Base-by-base conservation (phyloP, 2,329 filamentous ascomycete genomes). In the Exophiala sp. region DNA sequence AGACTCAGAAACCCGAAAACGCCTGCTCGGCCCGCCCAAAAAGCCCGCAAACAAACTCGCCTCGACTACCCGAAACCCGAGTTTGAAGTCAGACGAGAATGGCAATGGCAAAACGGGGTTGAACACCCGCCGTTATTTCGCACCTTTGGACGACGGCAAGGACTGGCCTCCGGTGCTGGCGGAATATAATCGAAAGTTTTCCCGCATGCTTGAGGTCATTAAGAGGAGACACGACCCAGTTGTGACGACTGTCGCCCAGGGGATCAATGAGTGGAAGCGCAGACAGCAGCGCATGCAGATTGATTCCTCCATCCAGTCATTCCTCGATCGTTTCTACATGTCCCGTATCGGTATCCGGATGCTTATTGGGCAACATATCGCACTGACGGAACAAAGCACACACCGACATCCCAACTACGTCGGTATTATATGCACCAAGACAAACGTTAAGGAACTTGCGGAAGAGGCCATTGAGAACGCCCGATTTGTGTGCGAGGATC, bases 301-400 rank as follows among this genome's bases (percentile, higher is more conserved):
- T 64, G 93, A 97, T 71, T 85, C 90, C 67, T 57, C 90, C 62
- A 96, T 98, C 52, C 93, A 98, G 69, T 85, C 88, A 48, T 98
- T 98, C 75, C 81, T 98, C 59, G 93, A 98, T 72, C 87, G 93
- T 52, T 98, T 98, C 72, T 98, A 98, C 77, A 98, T 98, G 93
- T 96, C 90, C 38, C 88, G 93, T 56, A 98, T 98, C 64, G 93
- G 93, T 59, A 98, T 98, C 61, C 87, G 93, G 62, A 98, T 98
- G 93, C 82, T 98, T 43, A 96, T 98, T 63, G 93, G 93, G 46
- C 93, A 98, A 69, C 93, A 98, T 74, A 95, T 98, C 64, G 93
- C 93, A 52, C 77, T 98, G 52, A 95, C 90, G 4, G 91, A 97
- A 68, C 90, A 97, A 71, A 86, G 84, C 63, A 85, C 93, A 62